Evolutionary conservation across 768 basidiomycete genomes (phyloP), one percentile per base, ranked within the genome.

Genomic region (Termitomyces sp.): DNA sequence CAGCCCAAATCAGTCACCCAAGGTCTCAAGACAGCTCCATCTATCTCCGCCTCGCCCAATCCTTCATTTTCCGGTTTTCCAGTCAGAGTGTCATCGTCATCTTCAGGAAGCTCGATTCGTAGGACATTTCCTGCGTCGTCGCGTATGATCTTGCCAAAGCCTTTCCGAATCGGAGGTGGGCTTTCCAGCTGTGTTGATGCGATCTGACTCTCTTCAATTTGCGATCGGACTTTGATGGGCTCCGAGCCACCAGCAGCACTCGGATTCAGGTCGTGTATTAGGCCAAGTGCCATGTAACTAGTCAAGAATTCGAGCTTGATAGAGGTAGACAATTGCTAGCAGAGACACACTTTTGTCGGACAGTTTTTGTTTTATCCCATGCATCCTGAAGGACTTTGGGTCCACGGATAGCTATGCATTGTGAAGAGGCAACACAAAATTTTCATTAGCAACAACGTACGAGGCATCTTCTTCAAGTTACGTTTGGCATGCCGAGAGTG

Each of bases 291-390:
- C 63, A 82, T 75, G 70, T 94, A 94, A 72, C 92, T 94, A 54
- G 35, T 28, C 14, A 7, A 51, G 28, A 4, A 24, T 53, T 8
- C 36, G 7, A 18, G 35, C 22, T 43, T 13, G n/a, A 14, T 43
- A 24, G 9, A 52, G 13, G 44, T 35, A 47, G 14, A 4, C n/a
- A 5, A 13, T 32, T 4, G 11, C 16, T 3, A 36, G 49, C 28
- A 36, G 40, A 26, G 35, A 69, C 87, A 65, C 66, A 96, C 94
- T 97, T 98, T 82, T 98, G 95, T 61, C 81, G 82, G 18, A 95
- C 86, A 11, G 94, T 98, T 73, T 91, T 92, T 52, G 75, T 76
- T 63, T 83, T 84, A 71, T 98, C 90, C 94, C 94, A 98, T 55
- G 86, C 85, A 46, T 89, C 85, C 67, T 89, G 90, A 60, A 97